A percentile compares a stretch with the other conserved stretches of the same genome.
Conservation (phyloP, 2,329 filamentous ascomycete genomes). For the Cadophora gregata region DNA sequence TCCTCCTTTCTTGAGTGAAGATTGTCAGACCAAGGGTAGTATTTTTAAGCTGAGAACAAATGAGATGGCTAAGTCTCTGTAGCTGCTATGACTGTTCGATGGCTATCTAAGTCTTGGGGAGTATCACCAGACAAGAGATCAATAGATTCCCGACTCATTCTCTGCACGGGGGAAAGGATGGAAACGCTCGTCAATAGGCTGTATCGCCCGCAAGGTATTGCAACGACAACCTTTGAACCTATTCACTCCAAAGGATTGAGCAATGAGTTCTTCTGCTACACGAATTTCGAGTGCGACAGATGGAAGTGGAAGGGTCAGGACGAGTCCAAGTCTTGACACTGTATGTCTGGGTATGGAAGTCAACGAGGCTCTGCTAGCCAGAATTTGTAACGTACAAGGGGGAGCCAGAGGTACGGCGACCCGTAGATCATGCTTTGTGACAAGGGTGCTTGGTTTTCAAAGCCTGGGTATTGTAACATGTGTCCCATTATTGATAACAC, state of each 20-base stretch:
- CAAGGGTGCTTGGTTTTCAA: slow-evolving; percentile 6
- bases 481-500: slow-evolving; percentile 16
- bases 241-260: slow-evolving; percentile 74
- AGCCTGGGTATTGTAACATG: slow-evolving; percentile 24
- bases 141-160: slow-evolving; percentile 54
- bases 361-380: slow-evolving; percentile 12
- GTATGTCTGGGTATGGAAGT: slow-evolving; percentile 2
- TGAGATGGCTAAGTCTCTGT: background rate
- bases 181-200: slow-evolving; percentile 66
- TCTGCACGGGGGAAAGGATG: slow-evolving; percentile 83
- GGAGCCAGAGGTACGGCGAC: slow-evolving; percentile 11
- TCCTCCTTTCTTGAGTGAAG: slow-evolving; percentile 79
- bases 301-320: slow-evolving; percentile 50
- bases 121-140: slow-evolving; percentile 14
- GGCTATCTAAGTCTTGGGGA: slow-evolving; percentile 61
- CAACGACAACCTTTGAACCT: slow-evolving; percentile 71
- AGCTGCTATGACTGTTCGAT: slow-evolving; percentile 78
- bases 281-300: slow-evolving; percentile 71
- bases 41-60: background rate
- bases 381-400: slow-evolving; percentile 3
- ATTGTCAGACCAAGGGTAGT: slow-evolving; percentile 79
- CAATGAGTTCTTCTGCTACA: slow-evolving; percentile 82
- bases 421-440: slow-evolving; percentile 21
- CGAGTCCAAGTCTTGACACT: background rate
- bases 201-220: slow-evolving; percentile 67